Conservation (phyloP, 306 rosid genomes). For the Inga laurina region DNA sequence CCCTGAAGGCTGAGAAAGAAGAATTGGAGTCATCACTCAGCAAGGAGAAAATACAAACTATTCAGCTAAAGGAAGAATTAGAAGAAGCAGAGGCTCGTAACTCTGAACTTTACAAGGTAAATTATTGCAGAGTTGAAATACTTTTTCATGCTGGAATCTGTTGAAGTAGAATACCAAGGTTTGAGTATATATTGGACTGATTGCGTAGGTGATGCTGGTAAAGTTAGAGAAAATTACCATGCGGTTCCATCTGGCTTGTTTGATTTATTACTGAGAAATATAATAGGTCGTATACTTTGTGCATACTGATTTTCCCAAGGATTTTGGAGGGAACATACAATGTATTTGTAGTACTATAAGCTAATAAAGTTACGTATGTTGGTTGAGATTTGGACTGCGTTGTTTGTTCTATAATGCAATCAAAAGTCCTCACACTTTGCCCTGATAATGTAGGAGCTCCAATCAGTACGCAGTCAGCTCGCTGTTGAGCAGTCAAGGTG, state of each 20-base stretch:
- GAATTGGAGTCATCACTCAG: conserved; percentile 69
- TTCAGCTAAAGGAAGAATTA: conserved; percentile 77
- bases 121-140: conserved; percentile 1
- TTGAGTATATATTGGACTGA: conserved; percentile 8
- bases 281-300: background rate
- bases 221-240: conserved; percentile 10
- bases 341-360: background rate
- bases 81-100: conserved; percentile 67
- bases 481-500: conserved; percentile 94
- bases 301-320: background rate
- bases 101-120: conserved; percentile 85
- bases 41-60: conserved; percentile 63
- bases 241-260: background rate
- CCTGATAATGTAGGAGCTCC: conserved; percentile 71
- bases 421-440: conserved; percentile 20
- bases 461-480: conserved; percentile 83
- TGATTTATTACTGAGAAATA: background rate
- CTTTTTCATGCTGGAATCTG: conserved; percentile 5
- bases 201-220: background rate
- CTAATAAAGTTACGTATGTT: background rate
- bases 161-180: background rate
- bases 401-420: conserved; percentile 5
- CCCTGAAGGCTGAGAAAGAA: conserved; percentile 78
- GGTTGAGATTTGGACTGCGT: background rate
- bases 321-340: background rate